These are phyloP conservation scores for Nasturtium officinale DNA, from an alignment of 345 rosid species.

Conservation along the genomic window DNA sequence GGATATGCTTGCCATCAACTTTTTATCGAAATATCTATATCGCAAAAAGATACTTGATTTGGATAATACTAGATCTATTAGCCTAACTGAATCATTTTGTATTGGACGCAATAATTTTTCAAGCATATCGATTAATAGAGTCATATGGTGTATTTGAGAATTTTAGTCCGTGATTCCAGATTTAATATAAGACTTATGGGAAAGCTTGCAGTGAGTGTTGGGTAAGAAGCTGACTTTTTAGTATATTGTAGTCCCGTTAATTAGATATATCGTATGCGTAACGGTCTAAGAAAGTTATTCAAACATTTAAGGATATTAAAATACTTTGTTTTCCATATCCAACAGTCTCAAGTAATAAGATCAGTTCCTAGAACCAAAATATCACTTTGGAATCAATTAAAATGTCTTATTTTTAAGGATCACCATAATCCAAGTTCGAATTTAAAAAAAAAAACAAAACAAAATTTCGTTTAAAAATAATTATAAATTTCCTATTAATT, in stretches of 20 bases:
- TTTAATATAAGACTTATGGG: not conserved
- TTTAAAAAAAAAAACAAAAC: too few species aligned
- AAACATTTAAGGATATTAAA: not conserved
- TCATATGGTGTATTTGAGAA: not conserved
- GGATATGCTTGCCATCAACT: not conserved
- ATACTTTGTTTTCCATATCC: too few species aligned
- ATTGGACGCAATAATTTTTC: not conserved
- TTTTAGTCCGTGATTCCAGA: not conserved
- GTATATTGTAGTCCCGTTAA: not conserved
- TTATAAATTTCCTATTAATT: too few species aligned
- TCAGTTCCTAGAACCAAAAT: too few species aligned
- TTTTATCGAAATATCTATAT: not conserved
- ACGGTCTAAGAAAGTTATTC: not conserved
- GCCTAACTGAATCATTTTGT: not conserved
- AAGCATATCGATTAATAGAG: not conserved
- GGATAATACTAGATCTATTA: not conserved
- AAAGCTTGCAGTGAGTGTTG: not conserved
- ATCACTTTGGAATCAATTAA: too few species aligned
- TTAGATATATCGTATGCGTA: too few species aligned
- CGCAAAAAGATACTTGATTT: not conserved
- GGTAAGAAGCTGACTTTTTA: not conserved
- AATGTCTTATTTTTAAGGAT: not conserved
- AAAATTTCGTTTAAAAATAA: too few species aligned
- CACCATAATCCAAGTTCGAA: not conserved
- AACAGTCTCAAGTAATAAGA: too few species aligned